Evolutionary conservation across 129 eudicot species (phyloP).

Genomic region (Escallonia rubra): DNA sequence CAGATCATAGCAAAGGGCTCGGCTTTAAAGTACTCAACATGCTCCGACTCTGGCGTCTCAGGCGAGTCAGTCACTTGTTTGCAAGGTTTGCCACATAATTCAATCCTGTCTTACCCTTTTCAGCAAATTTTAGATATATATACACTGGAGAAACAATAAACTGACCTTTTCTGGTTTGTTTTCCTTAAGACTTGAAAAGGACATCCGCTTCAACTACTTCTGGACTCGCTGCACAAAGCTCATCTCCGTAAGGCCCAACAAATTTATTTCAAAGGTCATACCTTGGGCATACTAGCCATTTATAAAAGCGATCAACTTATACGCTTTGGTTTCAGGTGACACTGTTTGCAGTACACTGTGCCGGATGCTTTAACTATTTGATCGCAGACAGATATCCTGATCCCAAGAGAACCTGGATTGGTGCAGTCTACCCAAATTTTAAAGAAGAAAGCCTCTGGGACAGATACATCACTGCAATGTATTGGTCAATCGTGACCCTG

Average conservation of each 20-base stretch:
- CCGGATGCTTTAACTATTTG: slow-evolving; percentile 87
- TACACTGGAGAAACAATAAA: slow-evolving; percentile 10
- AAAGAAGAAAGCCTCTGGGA: slow-evolving; percentile 64
- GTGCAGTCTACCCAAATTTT: slow-evolving; percentile 68
- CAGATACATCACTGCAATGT: slow-evolving; percentile 64
- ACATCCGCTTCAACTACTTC: slow-evolving; percentile 87
- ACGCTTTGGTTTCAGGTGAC: slow-evolving; percentile 56
- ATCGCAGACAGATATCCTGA: slow-evolving; percentile 89
- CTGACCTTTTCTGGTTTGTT: slow-evolving; percentile 22
- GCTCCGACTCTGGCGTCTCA: slow-evolving; percentile 97
- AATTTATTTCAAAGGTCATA: slow-evolving; percentile 3
- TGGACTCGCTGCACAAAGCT: slow-evolving; percentile 94
- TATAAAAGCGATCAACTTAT: slow-evolving; percentile 6
- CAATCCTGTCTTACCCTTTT: not conserved
- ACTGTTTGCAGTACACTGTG: slow-evolving; percentile 84
- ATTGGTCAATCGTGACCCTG: slow-evolving; percentile 91
- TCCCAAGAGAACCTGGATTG: slow-evolving; percentile 83
- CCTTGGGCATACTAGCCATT: slow-evolving; percentile 1
- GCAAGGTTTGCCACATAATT: slow-evolving; percentile 54
- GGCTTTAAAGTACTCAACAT: slow-evolving; percentile 72
- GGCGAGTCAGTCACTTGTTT: slow-evolving; percentile 93
- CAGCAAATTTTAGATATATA: slow-evolving; percentile 1
- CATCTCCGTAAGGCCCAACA: slow-evolving; percentile 50
- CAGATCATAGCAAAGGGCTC: slow-evolving; percentile 55
- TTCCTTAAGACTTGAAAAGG: slow-evolving; percentile 88